Conservation (phyloP, 2,329 filamentous ascomycete species). For the Neofusicoccum cordaticola region DNA sequence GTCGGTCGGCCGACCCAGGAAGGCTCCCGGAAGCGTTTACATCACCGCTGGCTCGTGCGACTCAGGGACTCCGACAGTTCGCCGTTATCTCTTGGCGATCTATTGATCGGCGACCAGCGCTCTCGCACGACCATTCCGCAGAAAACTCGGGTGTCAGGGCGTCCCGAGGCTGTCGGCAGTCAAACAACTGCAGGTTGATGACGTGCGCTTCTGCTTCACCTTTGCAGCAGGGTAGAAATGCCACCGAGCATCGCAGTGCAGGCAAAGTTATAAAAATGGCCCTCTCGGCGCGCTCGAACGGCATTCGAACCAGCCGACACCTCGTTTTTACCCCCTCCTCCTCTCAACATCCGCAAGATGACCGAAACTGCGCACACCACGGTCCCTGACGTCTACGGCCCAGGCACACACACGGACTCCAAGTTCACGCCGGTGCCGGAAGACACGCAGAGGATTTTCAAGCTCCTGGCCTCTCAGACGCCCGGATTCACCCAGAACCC, state of each 20-base stretch:
- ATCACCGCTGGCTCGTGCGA: not conserved
- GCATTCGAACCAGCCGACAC: not conserved
- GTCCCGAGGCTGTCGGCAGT: not conserved
- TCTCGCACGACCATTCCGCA: not conserved
- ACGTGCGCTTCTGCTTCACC: not conserved
- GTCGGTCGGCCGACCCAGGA: too few relatives aligned
- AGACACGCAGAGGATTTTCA: slow-evolving; percentile 40
- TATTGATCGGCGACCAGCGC: not conserved
- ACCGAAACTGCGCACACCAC: not conserved
- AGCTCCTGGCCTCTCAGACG: slow-evolving; percentile 36
- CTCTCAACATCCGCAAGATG: not conserved
- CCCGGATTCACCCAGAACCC: slow-evolving; percentile 42
- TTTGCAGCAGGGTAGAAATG: not conserved
- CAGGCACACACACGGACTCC: slow-evolving; percentile 41
- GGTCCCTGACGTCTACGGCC: slow-evolving; percentile 34
- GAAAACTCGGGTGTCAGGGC: not conserved
- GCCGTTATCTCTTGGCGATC: slow-evolving; percentile 16
- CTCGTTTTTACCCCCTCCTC: not conserved
- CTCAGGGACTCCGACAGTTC: not conserved
- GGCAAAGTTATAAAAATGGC: not conserved
- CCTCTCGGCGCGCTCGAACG: not conserved
- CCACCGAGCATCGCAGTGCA: not conserved
- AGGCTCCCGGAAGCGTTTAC: not conserved
- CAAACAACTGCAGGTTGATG: not conserved
- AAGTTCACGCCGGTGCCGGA: slow-evolving; percentile 37